Base-by-base conservation (phyloP, 208 protist species). In the Trichomonas vaginalis region DNA sequence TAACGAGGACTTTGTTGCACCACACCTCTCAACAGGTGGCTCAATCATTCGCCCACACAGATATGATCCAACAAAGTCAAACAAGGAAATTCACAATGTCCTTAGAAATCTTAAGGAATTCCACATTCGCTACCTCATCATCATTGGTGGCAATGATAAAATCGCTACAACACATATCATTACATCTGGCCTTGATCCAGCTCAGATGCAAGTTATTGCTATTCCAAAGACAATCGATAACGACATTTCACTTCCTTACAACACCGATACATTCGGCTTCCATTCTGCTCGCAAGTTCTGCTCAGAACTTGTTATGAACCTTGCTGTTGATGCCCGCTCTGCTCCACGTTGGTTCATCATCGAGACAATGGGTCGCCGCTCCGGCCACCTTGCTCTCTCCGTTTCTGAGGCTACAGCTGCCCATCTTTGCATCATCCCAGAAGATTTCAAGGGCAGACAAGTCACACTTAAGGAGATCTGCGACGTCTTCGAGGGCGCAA, bases 211-310 rank as follows among this genome's bases (percentile, higher is more conserved):
- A 3, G 95, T 96, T 82, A 79, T 51, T n/a, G 87, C 82, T 79
- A 88, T 96, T 48, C 96, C 96, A 47, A 96, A 96, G 35, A 96
- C 96, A 70, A 96, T 96, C n/a, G 51, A 96, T 70, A 96, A 96
- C 37, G 96, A 96, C 90, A 35, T 96, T 37, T 62, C 95, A n/a
- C n/a, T 96, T 23, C 96, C 96, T 15, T 40, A 95, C 23, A 88
- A 90, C 62, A 56, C 79, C 51, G 49, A 80, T 27, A 96, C 96
- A 79, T 96, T 96, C 82, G 96, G 96, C 40, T 96, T 83, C 62
- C 21, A 95, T 51, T 95, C 95, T 46, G 96, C 96, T 17, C 21
- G 95, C n/a, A 88, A 87, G 35, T 49, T 96, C 35, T 86, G 96
- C 42, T 39, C 70, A 23, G 23, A 48, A 39, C 37, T 96, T 12